These are phyloP conservation scores for Xeromyces bisporus DNA, from an alignment of 495 filamentous ascomycete genomes.

Conservation along the genomic window DNA sequence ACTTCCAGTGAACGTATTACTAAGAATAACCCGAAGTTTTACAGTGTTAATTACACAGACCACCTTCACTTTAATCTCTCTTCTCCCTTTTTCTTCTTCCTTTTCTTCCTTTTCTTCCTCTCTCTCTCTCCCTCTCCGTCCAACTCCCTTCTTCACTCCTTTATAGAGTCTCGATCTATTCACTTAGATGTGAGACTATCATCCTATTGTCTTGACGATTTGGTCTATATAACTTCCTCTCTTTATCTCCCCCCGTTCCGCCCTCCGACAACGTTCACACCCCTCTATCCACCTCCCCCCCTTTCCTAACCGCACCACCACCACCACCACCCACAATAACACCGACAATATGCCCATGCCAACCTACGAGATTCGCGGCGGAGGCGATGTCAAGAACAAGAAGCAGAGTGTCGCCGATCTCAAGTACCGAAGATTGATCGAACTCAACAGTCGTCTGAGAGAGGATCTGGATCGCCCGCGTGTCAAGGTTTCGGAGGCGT, in stretches of 20 bases:
- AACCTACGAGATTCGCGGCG: conserved; percentile 39
- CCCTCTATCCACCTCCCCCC: not conserved
- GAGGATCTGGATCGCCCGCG: conserved; percentile 90
- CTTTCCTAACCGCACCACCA: conserved; percentile 1
- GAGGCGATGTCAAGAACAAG: conserved; percentile 71
- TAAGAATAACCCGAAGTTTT: too few species aligned
- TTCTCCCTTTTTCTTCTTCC: conserved; percentile 6
- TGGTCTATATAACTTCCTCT: too few species aligned
- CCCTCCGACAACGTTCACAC: not conserved
- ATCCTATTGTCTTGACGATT: too few species aligned
- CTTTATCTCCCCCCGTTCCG: not conserved
- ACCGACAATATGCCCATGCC: conserved; percentile 29
- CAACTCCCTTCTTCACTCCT: too few species aligned
- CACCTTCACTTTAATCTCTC: conserved; percentile 4
- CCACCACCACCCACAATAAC: not conserved
- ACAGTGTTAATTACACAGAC: conserved; percentile 4
- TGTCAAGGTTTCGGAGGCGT: conserved; percentile 86
- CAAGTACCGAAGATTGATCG: conserved; percentile 86
- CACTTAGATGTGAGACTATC: too few species aligned
- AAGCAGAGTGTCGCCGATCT: conserved; percentile 98
- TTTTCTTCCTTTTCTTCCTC: conserved; percentile 6
- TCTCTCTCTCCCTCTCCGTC: conserved; percentile 11
- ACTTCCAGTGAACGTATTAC: too few species aligned
- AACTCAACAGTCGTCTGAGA: conserved; percentile 83
- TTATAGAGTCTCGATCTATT: too few species aligned